These are phyloP conservation scores for Athelia psychrophila DNA, from an alignment of 1,284 basidiomycete genomes.

Conservation along the genomic window DNA sequence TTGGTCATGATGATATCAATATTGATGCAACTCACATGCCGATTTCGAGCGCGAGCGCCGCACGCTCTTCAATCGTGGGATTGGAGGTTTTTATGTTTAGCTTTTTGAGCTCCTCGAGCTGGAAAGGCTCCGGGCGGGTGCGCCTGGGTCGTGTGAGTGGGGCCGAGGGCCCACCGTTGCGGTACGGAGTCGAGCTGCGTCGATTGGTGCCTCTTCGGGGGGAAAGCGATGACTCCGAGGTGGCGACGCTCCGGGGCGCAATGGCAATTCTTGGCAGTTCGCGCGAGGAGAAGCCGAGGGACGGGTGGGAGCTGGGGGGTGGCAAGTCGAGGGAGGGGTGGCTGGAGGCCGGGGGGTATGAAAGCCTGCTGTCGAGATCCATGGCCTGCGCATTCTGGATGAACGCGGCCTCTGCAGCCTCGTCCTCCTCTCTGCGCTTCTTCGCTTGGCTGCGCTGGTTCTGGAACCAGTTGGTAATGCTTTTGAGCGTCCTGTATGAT, in stretches of 20 bases:
- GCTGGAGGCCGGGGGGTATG: slow-evolving; percentile 27
- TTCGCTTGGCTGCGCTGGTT: slow-evolving; percentile 74
- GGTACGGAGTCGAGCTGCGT: slow-evolving; percentile 45
- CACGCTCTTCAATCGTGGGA: slow-evolving; percentile 77
- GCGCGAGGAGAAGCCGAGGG: slow-evolving; percentile 1
- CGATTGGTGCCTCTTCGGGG: slow-evolving; percentile 37
- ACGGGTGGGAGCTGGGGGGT: slow-evolving; percentile 13
- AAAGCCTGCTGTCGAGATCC: slow-evolving; percentile 21
- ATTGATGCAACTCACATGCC: slow-evolving; percentile 52
- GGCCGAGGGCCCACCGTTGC: slow-evolving; percentile 23
- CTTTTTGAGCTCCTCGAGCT: slow-evolving; percentile 69
- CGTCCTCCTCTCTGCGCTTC: slow-evolving; percentile 57
- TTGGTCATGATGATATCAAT: slow-evolving; percentile 2
- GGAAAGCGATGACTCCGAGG: slow-evolving; percentile 29
- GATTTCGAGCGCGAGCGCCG: slow-evolving; percentile 65
- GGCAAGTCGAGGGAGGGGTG: slow-evolving; percentile 20
- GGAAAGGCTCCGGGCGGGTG: slow-evolving; percentile 73
- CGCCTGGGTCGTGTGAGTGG: slow-evolving; percentile 50
- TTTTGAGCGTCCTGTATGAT: slow-evolving; percentile 62
- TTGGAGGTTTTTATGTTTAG: slow-evolving; percentile 65
- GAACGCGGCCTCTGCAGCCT: slow-evolving; percentile 22
- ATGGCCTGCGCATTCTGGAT: slow-evolving; percentile 24
- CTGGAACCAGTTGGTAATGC: slow-evolving; percentile 82
- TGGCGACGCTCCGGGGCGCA: slow-evolving; percentile 18
- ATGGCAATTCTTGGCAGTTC: slow-evolving; percentile 12